These are phyloP conservation scores for Asterella californica DNA, from an alignment of 225 moss, liverwort and hornwort species.

Conservation along the genomic window DNA sequence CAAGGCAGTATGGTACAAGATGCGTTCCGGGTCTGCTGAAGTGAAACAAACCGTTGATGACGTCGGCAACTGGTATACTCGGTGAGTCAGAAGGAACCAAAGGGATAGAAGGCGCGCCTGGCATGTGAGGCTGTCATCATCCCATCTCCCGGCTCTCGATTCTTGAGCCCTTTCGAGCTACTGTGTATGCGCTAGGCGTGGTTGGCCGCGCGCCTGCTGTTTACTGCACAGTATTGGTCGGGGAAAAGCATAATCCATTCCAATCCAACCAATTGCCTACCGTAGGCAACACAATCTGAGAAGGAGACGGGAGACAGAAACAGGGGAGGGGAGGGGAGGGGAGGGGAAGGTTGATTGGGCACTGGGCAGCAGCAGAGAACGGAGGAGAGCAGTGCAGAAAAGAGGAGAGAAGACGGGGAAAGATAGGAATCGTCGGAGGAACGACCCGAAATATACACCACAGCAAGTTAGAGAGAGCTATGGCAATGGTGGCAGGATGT, in stretches of 20 bases:
- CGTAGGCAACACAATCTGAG: not conserved
- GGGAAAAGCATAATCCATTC: not conserved
- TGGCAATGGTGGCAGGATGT: conserved; percentile 23
- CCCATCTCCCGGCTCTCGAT: not conserved
- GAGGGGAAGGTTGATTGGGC: not conserved
- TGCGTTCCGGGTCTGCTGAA: not conserved
- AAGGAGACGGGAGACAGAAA: not conserved
- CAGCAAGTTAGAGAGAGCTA: not conserved
- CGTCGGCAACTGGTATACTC: not conserved
- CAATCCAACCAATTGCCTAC: not conserved
- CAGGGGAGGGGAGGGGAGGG: not conserved
- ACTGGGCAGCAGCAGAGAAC: no score
- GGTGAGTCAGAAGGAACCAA: not conserved
- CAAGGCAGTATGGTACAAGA: not conserved
- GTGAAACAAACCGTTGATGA: not conserved
- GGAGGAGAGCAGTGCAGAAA: no score
- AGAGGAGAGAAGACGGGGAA: not conserved
- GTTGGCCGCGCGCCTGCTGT: not conserved
- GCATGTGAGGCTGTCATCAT: conserved; percentile 7
- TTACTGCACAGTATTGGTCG: not conserved
- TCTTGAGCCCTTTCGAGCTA: not conserved
- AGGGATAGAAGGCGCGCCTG: not conserved
- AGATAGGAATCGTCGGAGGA: not conserved
- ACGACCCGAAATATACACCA: not conserved
- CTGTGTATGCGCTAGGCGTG: not conserved